These are phyloP conservation scores for Xylariaceae sp. DNA, from an alignment of 2,329 filamentous ascomycete species.

Conservation along the genomic window DNA sequence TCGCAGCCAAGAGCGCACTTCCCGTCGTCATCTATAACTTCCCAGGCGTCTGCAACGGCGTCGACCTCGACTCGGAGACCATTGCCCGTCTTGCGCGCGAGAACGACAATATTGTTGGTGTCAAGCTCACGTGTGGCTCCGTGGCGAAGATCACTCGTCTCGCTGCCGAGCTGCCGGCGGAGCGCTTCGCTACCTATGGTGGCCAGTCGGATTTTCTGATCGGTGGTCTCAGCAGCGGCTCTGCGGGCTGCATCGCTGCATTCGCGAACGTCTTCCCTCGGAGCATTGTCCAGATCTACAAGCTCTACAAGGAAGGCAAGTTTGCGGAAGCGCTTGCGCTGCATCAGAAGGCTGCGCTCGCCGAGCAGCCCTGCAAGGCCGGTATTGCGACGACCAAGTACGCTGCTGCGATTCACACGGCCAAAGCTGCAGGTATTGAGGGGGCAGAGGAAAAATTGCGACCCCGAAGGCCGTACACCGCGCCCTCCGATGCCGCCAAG, in stretches of 20 bases:
- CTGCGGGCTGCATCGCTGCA: constrained; percentile 56
- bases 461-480: constrained; percentile 58
- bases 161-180: constrained; percentile 44
- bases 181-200: constrained; percentile 62
- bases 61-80: constrained; percentile 61
- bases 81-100: constrained; percentile 48
- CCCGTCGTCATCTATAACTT: constrained; percentile 65
- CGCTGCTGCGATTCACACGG: constrained; percentile 57
- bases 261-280: constrained; percentile 59
- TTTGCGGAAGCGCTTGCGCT: constrained; percentile 53
- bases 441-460: constrained; percentile 52
- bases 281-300: constrained; percentile 53
- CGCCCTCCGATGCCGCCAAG: constrained; percentile 41
- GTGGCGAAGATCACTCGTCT: constrained; percentile 57
- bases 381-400: constrained; percentile 67
- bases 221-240: constrained; percentile 53
- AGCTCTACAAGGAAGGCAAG: constrained; percentile 55
- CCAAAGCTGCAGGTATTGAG: constrained; percentile 53
- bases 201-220: constrained; percentile 70
- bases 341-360: constrained; percentile 58
- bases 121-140: constrained; percentile 60
- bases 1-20: constrained; percentile 47
- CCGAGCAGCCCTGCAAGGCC: constrained; percentile 60
- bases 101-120: constrained; percentile 54
- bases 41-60: constrained; percentile 61